These are phyloP conservation scores for Tarenaya hassleriana DNA, from an alignment of 345 rosid genomes.

Conservation along the genomic window DNA sequence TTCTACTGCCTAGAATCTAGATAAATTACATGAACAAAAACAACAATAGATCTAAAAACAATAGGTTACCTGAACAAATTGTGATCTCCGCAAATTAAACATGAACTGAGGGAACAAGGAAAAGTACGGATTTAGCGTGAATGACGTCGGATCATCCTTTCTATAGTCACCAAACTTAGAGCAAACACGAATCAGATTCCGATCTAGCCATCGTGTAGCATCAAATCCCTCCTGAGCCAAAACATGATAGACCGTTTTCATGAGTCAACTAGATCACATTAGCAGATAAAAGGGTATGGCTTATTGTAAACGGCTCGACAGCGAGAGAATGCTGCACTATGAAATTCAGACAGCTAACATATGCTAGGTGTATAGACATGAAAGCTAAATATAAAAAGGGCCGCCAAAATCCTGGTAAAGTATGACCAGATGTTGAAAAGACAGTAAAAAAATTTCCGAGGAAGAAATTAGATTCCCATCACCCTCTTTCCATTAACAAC, in stretches of 20 bases:
- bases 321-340: not conserved
- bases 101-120: constrained; percentile 98
- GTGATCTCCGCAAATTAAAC: constrained; percentile 97
- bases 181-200: constrained; percentile 90
- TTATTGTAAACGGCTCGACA: not conserved
- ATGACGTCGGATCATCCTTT: constrained; percentile 96
- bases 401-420: not conserved
- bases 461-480: too few species aligned
- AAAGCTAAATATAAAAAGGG: not conserved
- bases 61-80: constrained; percentile 81
- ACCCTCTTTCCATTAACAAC: too few species aligned
- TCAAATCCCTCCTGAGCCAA: constrained; percentile 86
- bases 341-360: not conserved
- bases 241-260: constrained; percentile 6
- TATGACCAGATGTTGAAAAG: not conserved
- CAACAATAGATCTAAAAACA: constrained; percentile 3
- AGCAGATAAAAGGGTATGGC: not conserved
- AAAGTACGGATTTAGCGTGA: constrained; percentile 79
- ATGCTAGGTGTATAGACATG: not conserved
- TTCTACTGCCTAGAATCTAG: too few species aligned
- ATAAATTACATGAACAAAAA: too few species aligned
- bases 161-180: constrained; percentile 94
- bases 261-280: not conserved
- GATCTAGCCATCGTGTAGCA: constrained; percentile 96
- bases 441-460: too few species aligned